These are phyloP conservation scores for Uncinocarpus reesii DNA, from an alignment of 2,329 filamentous ascomycete species.

Conservation along the genomic window DNA sequence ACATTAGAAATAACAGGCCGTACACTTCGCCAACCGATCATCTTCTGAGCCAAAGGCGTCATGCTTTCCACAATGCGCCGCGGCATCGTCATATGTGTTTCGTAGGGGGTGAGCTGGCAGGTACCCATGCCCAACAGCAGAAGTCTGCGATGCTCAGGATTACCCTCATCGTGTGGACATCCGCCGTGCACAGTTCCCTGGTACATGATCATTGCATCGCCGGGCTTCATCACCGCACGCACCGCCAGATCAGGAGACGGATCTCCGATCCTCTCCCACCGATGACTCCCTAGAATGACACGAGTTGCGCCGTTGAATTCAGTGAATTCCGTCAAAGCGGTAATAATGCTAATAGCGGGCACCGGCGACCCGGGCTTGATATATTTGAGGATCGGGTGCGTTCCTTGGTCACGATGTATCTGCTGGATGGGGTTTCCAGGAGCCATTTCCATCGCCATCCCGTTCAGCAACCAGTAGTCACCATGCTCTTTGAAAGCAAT, in stretches of 20 bases:
- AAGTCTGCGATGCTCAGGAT: neutral
- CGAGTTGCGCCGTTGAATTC: slow-evolving; percentile 5
- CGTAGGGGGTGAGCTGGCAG: too few relatives aligned
- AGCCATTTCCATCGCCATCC: neutral
- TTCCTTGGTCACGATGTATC: neutral
- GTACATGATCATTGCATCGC: neutral
- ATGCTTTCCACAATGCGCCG: too few relatives aligned
- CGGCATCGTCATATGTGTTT: too few relatives aligned
- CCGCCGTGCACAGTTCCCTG: neutral
- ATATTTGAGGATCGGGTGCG: neutral
- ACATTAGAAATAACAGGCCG: too few relatives aligned
- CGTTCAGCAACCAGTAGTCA: slow-evolving; percentile 4
- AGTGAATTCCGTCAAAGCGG: slow-evolving; percentile 1
- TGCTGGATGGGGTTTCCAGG: neutral
- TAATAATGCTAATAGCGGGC: neutral
- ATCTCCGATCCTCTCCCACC: neutral
- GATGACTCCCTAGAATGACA: neutral
- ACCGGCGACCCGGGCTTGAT: neutral
- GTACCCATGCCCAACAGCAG: too few relatives aligned
- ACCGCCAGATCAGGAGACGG: neutral
- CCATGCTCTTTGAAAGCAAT: neutral
- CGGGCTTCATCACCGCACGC: neutral
- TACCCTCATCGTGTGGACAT: neutral
- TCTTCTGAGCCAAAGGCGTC: too few relatives aligned
- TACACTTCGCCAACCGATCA: too few relatives aligned